phyloP scores from a whole-genome alignment of 1,284 basidiomycete species.

The Mycena citricolor region DNA sequence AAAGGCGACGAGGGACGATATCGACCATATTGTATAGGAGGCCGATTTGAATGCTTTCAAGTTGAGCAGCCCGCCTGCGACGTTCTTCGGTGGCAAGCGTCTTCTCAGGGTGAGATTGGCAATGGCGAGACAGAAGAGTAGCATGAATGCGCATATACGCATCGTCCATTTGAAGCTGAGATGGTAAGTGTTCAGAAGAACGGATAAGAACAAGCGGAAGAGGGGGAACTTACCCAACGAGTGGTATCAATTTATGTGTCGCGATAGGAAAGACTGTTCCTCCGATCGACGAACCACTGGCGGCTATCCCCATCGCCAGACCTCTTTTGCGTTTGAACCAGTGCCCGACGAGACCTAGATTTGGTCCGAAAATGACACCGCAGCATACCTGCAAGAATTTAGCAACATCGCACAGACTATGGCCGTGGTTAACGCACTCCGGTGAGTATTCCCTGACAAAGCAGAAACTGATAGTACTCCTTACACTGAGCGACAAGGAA shows the following conservation, averaged over 20 bases:
- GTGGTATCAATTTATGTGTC: conserved; percentile 38
- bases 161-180: conserved; percentile 55
- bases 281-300: conserved; percentile 34
- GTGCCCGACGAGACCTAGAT: conserved; percentile 39
- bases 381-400: conserved; percentile 22
- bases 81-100: conserved; percentile 49
- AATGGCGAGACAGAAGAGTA: conserved; percentile 39
- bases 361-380: conserved; percentile 38
- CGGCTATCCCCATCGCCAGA: conserved; percentile 31
- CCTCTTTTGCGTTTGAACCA: conserved; percentile 40
- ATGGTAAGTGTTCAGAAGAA: not conserved
- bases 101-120: conserved; percentile 45
- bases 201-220: not conserved
- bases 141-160: conserved; percentile 50
- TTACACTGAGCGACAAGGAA: conserved; percentile 49
- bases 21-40: conserved; percentile 43
- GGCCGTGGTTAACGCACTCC: conserved; percentile 31
- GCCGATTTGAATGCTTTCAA: conserved; percentile 45
- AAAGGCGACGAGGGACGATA: conserved; percentile 46
- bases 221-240: conserved; percentile 33
- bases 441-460: conserved; percentile 42
- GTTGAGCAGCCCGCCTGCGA: conserved; percentile 52
- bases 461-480: conserved; percentile 49
- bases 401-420: not conserved
- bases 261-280: conserved; percentile 45